Conservation (phyloP, 2,329 filamentous ascomycete genomes). For the Microsporum canis region DNA sequence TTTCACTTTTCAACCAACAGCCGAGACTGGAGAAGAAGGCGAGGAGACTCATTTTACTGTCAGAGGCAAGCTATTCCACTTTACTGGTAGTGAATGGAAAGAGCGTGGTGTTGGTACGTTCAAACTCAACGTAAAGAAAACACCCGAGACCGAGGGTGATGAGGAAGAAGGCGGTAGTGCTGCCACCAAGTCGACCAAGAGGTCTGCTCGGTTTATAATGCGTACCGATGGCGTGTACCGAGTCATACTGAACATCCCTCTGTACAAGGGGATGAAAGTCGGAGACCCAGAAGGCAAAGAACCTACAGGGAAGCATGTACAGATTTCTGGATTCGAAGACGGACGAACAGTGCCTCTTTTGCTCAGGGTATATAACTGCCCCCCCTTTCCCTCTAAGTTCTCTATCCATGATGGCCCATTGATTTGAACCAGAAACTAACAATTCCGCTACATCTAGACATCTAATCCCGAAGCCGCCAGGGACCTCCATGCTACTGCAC, state of each 20-base stretch:
- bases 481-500: slow-evolving; percentile 9
- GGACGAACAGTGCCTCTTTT: slow-evolving; percentile 43
- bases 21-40: slow-evolving; percentile 78
- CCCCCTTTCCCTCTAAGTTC: neutral
- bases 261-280: slow-evolving; percentile 69
- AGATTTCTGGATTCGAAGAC: slow-evolving; percentile 49
- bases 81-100: slow-evolving; percentile 69
- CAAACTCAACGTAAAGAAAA: slow-evolving; percentile 65
- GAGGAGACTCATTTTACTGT: slow-evolving; percentile 65
- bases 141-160: slow-evolving; percentile 44
- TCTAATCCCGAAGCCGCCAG: slow-evolving; percentile 8
- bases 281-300: slow-evolving; percentile 52
- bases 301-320: slow-evolving; percentile 58
- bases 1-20: slow-evolving; percentile 29
- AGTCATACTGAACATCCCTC: slow-evolving; percentile 72
- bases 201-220: slow-evolving; percentile 65
- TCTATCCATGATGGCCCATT: neutral
- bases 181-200: slow-evolving; percentile 21
- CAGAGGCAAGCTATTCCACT: slow-evolving; percentile 74
- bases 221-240: slow-evolving; percentile 81
- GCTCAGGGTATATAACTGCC: slow-evolving; percentile 41
- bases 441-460: slow-evolving; percentile 2
- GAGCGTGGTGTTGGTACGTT: slow-evolving; percentile 76
- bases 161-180: slow-evolving; percentile 34
- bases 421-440: neutral